Base-by-base conservation (phyloP, 352 stramenopile species). In the Lagenidium giganteum region DNA sequence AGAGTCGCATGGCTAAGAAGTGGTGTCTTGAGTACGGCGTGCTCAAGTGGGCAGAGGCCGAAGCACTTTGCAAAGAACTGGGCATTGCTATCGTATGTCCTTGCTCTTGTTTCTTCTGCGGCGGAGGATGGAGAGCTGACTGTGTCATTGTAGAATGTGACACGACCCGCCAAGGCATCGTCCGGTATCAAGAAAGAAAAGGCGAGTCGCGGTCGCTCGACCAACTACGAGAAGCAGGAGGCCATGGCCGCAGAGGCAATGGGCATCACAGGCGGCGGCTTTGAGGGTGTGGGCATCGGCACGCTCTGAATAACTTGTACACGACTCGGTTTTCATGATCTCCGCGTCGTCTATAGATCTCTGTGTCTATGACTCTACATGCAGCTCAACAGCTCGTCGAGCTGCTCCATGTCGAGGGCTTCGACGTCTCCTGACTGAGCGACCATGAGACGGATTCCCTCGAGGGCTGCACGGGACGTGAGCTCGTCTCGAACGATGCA, bases 21-120 rank as follows among this genome's bases (percentile, higher is more conserved):
- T 95, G 84, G 84, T 95, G 84, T 46, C 69, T 95, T 17, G 84
- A 95, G 61, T 87, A 93, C 53, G 84, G 84, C 44, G 77, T 95
- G 32, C 78, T 95, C 47, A 89, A 93, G 49, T 91, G 78, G 78
- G 64, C 69, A 8, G 82, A 93, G 41, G 78, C 82, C 12, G 82
- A 89, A 47, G 65, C 64, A 21, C 67, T 93, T 14, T 93, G 82
- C 57, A 84, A 85, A 51, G 68, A 79, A 33, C 51, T 91, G 27
- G 79, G 74, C 32, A 54, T 93, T 8, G 26, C 60, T 13, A 60
- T 76, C 39, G 78, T 91, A 64, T 43, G 73, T 53, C n/a, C 26
- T 38, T 8, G 4, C 11, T 38, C 16, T 18, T 18, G 16, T 38
- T 18, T 38, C 32, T 13, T 20, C 7, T 33, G 9, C 22, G 8